A percentile compares a stretch with the other conserved stretches of the same genome.
Conservation (phyloP, 495 filamentous ascomycete species). For the Aspergillus homomorphus region DNA sequence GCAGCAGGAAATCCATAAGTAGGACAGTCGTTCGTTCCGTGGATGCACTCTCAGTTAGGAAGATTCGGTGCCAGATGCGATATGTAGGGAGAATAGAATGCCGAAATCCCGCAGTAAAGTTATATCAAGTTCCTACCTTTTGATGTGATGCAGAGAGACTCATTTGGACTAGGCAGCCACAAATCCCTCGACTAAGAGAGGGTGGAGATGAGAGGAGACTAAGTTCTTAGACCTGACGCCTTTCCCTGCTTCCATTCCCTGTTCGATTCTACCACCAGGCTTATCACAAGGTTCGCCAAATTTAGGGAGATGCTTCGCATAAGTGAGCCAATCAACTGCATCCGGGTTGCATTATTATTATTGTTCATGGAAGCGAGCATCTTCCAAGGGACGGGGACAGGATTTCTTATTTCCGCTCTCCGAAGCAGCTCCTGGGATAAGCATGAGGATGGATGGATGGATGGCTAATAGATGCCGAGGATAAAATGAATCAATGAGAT, state of each 20-base stretch:
- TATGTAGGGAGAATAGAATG: neutral
- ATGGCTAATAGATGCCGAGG: too few relatives aligned
- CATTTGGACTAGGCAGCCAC: neutral
- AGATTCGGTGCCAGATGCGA: neutral
- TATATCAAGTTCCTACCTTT: neutral
- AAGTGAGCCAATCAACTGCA: neutral
- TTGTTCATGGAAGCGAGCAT: neutral
- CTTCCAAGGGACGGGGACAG: too few relatives aligned
- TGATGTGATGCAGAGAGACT: neutral
- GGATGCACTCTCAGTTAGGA: neutral
- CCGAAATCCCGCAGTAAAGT: neutral
- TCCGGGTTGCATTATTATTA: neutral
- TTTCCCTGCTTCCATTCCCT: neutral
- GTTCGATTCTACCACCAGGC: neutral
- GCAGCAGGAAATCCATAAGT: slow-evolving; percentile 3
- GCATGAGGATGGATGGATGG: neutral
- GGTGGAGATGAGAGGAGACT: neutral
- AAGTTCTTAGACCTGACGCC: neutral
- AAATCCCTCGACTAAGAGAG: neutral
- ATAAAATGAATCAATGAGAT: neutral
- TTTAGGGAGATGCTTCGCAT: neutral
- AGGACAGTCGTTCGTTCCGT: neutral
- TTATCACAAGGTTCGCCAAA: neutral
- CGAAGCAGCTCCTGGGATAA: neutral
- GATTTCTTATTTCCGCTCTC: neutral